These are phyloP conservation scores for Lumnitzera racemosa DNA, from an alignment of 345 rosid species.

Conservation along the genomic window DNA sequence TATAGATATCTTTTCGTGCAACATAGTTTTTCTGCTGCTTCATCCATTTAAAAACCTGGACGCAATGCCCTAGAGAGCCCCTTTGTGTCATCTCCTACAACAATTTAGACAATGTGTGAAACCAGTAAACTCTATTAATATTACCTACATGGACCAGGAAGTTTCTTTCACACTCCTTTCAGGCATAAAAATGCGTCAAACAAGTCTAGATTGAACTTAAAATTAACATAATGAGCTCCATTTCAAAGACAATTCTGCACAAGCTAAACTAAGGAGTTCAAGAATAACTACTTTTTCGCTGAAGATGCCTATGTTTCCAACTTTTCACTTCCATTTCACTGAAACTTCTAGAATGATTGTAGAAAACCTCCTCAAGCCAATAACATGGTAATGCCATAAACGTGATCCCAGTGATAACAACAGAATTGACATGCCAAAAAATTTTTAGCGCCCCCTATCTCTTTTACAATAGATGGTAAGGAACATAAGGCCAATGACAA, in stretches of 20 bases:
- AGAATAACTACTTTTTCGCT: too few relatives aligned
- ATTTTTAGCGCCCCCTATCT: too few relatives aligned
- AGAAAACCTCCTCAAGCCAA: neutral
- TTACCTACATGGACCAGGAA: neutral
- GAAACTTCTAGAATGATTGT: neutral
- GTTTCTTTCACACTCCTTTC: neutral
- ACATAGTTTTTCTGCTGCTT: conserved; percentile 70
- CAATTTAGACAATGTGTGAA: neutral
- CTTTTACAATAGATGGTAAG: too few relatives aligned
- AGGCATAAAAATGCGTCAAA: too few relatives aligned
- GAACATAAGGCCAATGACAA: too few relatives aligned
- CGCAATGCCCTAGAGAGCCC: conserved; percentile 64
- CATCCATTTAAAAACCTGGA: conserved; percentile 68
- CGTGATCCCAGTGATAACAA: too few relatives aligned
- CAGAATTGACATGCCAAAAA: too few relatives aligned
- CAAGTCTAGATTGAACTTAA: too few relatives aligned
- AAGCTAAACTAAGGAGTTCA: neutral
- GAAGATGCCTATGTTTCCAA: neutral
- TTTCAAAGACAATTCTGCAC: too few relatives aligned
- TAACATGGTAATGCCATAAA: too few relatives aligned
- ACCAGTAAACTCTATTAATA: neutral
- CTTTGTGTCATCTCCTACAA: conserved; percentile 65
- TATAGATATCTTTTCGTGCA: conserved; percentile 78
- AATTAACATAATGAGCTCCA: too few relatives aligned
- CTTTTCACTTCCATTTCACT: neutral